Evolutionary conservation across 345 rosid species (phyloP).

Genomic region (Carallia brachiata): DNA sequence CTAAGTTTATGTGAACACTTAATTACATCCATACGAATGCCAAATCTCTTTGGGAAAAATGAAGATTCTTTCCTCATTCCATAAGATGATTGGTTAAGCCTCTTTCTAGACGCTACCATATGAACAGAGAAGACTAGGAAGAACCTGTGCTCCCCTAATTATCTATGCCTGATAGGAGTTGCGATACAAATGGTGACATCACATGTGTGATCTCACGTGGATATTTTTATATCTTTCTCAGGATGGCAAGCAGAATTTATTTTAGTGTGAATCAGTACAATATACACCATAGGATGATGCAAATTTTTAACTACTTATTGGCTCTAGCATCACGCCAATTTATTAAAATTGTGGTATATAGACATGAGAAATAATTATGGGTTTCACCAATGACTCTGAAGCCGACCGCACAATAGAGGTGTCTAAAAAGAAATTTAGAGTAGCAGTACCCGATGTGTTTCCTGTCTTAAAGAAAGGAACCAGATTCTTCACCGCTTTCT

Average conservation of each 20-base stretch:
- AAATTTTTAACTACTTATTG: not conserved
- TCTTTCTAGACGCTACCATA: not conserved
- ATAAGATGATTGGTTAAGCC: not conserved
- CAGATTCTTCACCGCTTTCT: conserved; percentile 25
- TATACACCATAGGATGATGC: not conserved
- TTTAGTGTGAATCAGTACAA: not conserved
- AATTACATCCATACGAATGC: conserved; percentile 3
- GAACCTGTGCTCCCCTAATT: conserved; percentile 20
- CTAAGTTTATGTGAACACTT: not conserved
- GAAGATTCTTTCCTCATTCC: conserved; percentile 27
- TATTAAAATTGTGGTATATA: not conserved
- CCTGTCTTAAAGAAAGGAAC: conserved; percentile 23
- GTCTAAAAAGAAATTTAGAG: not conserved
- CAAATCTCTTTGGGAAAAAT: not conserved
- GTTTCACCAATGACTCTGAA: not conserved
- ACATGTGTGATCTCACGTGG: not conserved
- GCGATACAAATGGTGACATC: not conserved
- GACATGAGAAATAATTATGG: not conserved
- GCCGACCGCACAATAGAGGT: not conserved
- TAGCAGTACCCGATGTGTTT: conserved; percentile 15
- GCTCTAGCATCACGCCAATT: not conserved
- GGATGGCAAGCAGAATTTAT: conserved; percentile 8
- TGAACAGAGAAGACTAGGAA: not conserved
- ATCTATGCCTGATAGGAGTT: not conserved
- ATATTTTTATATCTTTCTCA: conserved; percentile 1